Evolutionary conservation across 2,329 filamentous ascomycete genomes (phyloP), one percentile per base, ranked within the genome.

Genomic region (Fusarium sp.): DNA sequence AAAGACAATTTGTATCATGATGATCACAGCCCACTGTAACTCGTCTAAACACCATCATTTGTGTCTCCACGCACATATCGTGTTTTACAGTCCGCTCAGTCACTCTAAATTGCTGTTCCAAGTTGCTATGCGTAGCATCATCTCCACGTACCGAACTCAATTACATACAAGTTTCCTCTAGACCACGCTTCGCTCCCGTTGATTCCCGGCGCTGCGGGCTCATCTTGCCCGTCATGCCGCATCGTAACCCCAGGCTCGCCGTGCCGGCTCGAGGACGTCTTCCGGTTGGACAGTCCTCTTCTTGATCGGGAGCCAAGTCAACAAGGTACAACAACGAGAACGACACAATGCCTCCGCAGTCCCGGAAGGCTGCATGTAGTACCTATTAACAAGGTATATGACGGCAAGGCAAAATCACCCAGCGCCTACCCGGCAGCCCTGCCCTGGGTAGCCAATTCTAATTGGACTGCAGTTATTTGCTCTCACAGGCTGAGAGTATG

Each of bases 261-360:
- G 71, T 67, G 51, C 54, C 60, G 67, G 69, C 56, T 59, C 60
- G 58, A 65, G 68, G 72, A 56, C 58, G 48, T 57, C 49, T 70
- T 74, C 72, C 72, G 72, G 72, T 73, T 74, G 72, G 72, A 65
- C 61, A 61, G 64, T 66, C 51, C 43, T 54, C 58, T 49, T 71
- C 48, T 51, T 44, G 65, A 73, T 74, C 67, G 65, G 56, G 63
- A 72, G 53, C 65, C 61, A 62, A 57, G 46, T 63, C 51, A 65
- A 57, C 60, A 66, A 57, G 66, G 48, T 62, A 45, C 52, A 56
- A 45, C 48, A 56, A 62, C 41, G 44, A 57, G 57, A 54, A 34
- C 46, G 18, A 65, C 49, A 65, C 47, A 52, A 58, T 41, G 57
- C 58, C 68, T 73, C 64, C 65, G 61, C 59, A 67, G 30, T 69